Evolutionary conservation across 2,329 filamentous ascomycete genomes (phyloP).

Genomic region (Zymoseptoria crescenta): DNA sequence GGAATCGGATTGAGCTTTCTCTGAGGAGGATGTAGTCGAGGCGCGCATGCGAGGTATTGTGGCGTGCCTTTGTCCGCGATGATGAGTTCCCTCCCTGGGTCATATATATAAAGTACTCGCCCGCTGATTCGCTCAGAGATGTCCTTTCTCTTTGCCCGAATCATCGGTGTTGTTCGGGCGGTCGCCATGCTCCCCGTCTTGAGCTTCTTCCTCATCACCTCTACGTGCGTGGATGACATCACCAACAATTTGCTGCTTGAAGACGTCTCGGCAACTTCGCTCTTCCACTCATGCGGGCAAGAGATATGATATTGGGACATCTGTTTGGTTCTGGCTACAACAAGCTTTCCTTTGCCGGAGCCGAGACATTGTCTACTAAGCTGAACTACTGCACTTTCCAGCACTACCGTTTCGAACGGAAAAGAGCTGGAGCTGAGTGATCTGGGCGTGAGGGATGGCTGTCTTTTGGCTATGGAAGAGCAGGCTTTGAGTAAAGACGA

Average conservation of each 20-base stretch:
- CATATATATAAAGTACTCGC: not conserved
- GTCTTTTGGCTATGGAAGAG: no score
- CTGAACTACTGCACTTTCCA: no score
- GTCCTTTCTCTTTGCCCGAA: not conserved
- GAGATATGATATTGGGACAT: slow-evolving; percentile 12
- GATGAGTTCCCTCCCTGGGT: not conserved
- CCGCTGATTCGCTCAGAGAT: not conserved
- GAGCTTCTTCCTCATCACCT: slow-evolving; percentile 36
- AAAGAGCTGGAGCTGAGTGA: no score
- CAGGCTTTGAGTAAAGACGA: no score
- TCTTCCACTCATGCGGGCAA: slow-evolving; percentile 32
- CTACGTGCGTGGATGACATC: slow-evolving; percentile 22
- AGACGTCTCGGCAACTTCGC: slow-evolving; percentile 32
- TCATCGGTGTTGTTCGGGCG: not conserved
- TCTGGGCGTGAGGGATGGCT: no score
- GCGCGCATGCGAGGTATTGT: not conserved
- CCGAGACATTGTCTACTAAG: no score
- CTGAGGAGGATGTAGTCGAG: slow-evolving; percentile 40
- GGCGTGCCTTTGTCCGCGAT: no score
- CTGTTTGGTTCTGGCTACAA: no score
- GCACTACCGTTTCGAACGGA: no score
- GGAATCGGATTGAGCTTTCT: slow-evolving; percentile 96
- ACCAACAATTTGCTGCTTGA: slow-evolving; percentile 28
- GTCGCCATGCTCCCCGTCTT: not conserved
- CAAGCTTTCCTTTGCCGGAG: no score